These are phyloP conservation scores for Acacia acuminata DNA, from an alignment of 306 rosid species.

Conservation along the genomic window DNA sequence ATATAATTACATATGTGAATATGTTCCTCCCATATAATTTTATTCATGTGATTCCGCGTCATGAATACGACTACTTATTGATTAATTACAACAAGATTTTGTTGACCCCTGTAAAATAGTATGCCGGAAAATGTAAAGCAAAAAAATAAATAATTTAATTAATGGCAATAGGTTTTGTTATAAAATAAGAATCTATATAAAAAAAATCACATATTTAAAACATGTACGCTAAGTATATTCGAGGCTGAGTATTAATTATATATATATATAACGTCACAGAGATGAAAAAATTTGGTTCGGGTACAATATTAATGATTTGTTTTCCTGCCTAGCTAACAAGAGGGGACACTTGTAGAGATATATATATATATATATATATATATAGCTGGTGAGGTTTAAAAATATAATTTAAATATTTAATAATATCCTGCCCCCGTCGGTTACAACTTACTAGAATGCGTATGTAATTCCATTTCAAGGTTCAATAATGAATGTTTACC, in stretches of 20 bases:
- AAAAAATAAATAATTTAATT: no score
- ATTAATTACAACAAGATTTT: slow-evolving; percentile 12
- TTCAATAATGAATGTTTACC: slow-evolving; percentile 17
- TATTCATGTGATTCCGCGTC: not conserved
- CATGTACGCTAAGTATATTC: not conserved
- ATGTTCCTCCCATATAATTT: not conserved
- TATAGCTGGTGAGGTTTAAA: not conserved
- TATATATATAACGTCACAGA: not conserved
- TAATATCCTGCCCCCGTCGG: not conserved
- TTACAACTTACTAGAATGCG: not conserved
- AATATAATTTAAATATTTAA: slow-evolving; percentile 6
- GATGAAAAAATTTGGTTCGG: slow-evolving; percentile 13
- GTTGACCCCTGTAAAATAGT: slow-evolving; percentile 7
- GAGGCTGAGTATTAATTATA: no score
- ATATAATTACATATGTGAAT: not conserved
- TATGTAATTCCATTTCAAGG: not conserved
- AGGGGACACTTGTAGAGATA: slow-evolving; percentile 12
- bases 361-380: slow-evolving; percentile 12
- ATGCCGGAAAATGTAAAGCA: slow-evolving; percentile 29
- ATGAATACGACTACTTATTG: slow-evolving; percentile 31
- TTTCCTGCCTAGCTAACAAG: not conserved
- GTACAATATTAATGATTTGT: not conserved
- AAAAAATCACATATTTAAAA: no score
- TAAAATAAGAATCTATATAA: no score
- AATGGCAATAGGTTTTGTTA: not conserved